Evolutionary conservation across 108 stramenopile genomes (phyloP), one percentile per base, ranked within the genome.

Genomic region (Stephanodiscus triporus): DNA sequence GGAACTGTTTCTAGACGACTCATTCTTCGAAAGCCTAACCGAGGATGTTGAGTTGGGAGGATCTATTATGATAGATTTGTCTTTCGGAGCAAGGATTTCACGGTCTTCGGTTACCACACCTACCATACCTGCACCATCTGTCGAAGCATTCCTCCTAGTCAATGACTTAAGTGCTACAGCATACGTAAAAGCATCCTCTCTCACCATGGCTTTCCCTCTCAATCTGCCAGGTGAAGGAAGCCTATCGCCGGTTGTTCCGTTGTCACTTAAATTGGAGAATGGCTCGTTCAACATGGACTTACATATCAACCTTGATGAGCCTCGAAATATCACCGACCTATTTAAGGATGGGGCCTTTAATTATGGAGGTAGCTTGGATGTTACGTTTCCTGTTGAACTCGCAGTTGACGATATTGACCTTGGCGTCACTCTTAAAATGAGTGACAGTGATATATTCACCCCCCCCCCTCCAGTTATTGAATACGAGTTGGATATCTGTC

Each of bases 401-500:
- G 29, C 6, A 14, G 24, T 29, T 16, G 53, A 26, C 23, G 9
- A 8, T 23, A 4, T 55, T 45, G 67, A 32, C 2, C 27, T 68
- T 57, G 67, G 67, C n/a, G 23, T 68, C 22, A 57, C 67, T 68
- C 55, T 68, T 6, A 68, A 16, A 26, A 34, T 68, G 22, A 57
- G 24, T 32, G 67, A 68, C 53, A 32, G 54, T 9, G 67, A 68
- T 29, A 45, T 68, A 23, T 57, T 68, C 37, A 23, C 9, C 23
- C 13, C 26, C 40, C 51, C 67, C 53, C 56, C 30, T n/a, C 67
- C 67, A 54, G 30, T 22, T 2, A 24, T 54, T 54, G 24, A 26
- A 8, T 68, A 68, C 11, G 67, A 54, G 67, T 20, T 68, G 27
- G 67, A 68, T 57, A 57, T 68, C 2, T 68, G 67, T 45, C 55